Evolutionary conservation across 2,329 filamentous ascomycete species (phyloP).

Genomic region (Cercospora sp.): DNA sequence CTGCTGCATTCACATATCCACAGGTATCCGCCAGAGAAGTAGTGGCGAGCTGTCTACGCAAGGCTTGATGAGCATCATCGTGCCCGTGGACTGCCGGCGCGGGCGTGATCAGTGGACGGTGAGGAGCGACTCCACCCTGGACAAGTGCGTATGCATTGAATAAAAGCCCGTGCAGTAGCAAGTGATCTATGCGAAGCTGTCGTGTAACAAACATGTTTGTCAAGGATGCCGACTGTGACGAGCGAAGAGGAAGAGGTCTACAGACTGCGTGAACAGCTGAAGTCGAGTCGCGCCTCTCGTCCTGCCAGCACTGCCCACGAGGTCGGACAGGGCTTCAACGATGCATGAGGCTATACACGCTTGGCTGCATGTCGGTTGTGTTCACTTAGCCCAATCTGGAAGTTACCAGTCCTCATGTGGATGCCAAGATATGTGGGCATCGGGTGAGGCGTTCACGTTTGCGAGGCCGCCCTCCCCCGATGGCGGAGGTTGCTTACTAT

Average conservation of each 20-base stretch:
- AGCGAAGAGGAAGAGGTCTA: neutral
- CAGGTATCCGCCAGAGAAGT: neutral
- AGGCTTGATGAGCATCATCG: neutral
- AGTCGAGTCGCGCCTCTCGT: neutral
- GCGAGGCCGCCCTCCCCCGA: neutral
- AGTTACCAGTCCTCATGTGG: neutral
- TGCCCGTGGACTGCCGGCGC: neutral
- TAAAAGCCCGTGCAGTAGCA: neutral
- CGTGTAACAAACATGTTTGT: neutral
- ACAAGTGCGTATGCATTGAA: neutral
- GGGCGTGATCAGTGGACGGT: constrained; percentile 3
- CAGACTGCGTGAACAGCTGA: neutral
- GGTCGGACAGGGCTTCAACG: neutral
- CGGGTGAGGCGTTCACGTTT: neutral
- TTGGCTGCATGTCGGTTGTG: constrained; percentile 6
- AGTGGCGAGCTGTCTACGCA: constrained; percentile 1
- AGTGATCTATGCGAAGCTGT: neutral
- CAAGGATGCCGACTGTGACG: no score
- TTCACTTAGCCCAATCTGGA: neutral
- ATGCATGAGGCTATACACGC: neutral
- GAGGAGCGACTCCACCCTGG: neutral
- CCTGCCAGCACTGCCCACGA: neutral
- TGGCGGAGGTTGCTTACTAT: neutral
- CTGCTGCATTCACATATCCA: constrained; percentile 4
- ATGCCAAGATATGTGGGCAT: neutral